A percentile compares a stretch with the other conserved stretches of the same genome.
phyloP scores from a whole-genome alignment of 2,329 filamentous ascomycete species.

The Periconia macrospinosa region DNA sequence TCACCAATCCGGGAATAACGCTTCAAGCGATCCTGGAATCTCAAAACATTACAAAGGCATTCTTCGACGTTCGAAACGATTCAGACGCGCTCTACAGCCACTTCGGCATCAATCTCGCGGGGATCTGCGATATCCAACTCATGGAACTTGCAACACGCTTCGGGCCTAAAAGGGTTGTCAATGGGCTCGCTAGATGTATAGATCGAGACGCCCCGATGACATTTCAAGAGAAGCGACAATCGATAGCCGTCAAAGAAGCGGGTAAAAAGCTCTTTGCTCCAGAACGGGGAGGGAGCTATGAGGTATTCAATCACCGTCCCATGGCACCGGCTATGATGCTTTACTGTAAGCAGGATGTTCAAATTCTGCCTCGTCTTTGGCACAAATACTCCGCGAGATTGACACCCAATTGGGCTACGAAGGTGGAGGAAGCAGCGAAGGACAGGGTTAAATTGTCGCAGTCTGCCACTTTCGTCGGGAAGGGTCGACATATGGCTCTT shows the following conservation, averaged over 20 bases:
- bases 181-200: constrained; percentile 14
- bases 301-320: constrained; percentile 28
- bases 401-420: not conserved
- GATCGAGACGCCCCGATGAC: constrained; percentile 4
- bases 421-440: not conserved
- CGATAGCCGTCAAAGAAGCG: constrained; percentile 20
- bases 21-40: constrained; percentile 35
- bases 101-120: constrained; percentile 16
- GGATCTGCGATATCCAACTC: constrained; percentile 21
- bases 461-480: not conserved
- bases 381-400: not conserved
- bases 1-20: constrained; percentile 11
- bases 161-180: constrained; percentile 6
- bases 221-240: constrained; percentile 15
- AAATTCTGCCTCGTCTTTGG: constrained; percentile 12
- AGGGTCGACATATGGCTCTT: constrained; percentile 2
- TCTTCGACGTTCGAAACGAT: constrained; percentile 34
- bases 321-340: constrained; percentile 16
- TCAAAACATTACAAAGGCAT: constrained; percentile 23
- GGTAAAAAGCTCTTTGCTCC: constrained; percentile 23
- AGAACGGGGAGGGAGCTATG: constrained; percentile 22
- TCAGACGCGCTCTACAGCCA: constrained; percentile 27
- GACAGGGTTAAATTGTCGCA: not conserved
- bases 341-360: constrained; percentile 24
- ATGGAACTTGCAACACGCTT: constrained; percentile 19